Evolutionary conservation across 2,329 filamentous ascomycete genomes (phyloP), one percentile per base, ranked within the genome.

Genomic region (Phialocephala sp.): DNA sequence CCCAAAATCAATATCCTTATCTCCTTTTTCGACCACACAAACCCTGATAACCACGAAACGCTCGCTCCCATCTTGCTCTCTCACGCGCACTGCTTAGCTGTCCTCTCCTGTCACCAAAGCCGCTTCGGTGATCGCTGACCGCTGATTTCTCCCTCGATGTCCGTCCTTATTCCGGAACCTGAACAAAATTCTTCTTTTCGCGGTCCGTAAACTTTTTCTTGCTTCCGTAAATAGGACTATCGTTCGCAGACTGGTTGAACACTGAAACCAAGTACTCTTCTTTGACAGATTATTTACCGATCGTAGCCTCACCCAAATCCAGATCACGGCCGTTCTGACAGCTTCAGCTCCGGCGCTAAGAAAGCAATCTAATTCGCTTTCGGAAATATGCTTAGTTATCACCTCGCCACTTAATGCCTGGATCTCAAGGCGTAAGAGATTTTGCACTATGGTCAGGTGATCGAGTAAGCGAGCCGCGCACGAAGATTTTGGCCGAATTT

Each of bases 1-100:
- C 94, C 94, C 67, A 97, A 82, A 72, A 97, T 97, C 79, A 99
- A 81, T 81, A 99, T 99, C 74, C 95, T 85, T 71, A 97, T 97
- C 82, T 99, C 95, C 83, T 98, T 99, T 85, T 98, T 98, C 50
- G 91, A 83, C 89, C 91, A 98, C 68, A 97, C 75, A 68, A 96
- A 82, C 79, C 82, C 80, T 61, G 90, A 91, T 74, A 93, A 82
- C 87, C 87, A 89, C 78, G 87, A 90, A 77, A 89, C 81, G 74
- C 84, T 83, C 71, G 85, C 82, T 75, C 87, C 87, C 87, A 90
- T 90, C 65, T 79, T 86, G 79, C 66, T 64, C 63, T 60, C 50
- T 54, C 50, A 32, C 50, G 27, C 22, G 8, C 24, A 15, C 50
- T 54, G 50, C 50, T 54, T 54, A 27, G 60, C 60, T 69, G 67